Evolutionary conservation across 1,139 yeast species (phyloP).

Genomic region (Protomyces lactucae-debilis): DNA sequence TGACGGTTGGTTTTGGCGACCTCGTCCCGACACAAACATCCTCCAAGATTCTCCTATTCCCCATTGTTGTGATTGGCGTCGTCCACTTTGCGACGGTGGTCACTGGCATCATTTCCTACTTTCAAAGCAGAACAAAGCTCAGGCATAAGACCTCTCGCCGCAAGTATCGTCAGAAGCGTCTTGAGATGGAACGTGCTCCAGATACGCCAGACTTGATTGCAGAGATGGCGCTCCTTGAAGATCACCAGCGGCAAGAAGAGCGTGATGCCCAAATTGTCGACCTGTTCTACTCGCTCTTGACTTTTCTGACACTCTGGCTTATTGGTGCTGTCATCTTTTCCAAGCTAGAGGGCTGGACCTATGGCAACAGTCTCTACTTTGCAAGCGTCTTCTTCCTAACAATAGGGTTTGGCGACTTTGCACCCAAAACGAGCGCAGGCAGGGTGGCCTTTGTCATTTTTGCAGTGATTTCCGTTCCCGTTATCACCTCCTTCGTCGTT

Average conservation of each 20-base stretch:
- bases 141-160: background rate
- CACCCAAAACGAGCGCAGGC: conserved; percentile 61
- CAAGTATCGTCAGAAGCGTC: background rate
- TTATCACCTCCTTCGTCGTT: conserved; percentile 53
- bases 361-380: conserved; percentile 65
- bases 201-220: conserved; percentile 2
- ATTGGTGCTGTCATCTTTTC: conserved; percentile 64
- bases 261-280: conserved; percentile 1
- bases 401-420: conserved; percentile 77
- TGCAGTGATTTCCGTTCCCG: conserved; percentile 77
- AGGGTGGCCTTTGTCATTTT: conserved; percentile 68
- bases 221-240: conserved; percentile 7
- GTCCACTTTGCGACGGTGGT: conserved; percentile 8
- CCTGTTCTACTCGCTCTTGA: conserved; percentile 29
- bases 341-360: conserved; percentile 59
- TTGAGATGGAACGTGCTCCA: background rate
- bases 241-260: conserved; percentile 3
- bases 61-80: conserved; percentile 23
- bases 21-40: conserved; percentile 13
- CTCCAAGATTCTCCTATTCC: conserved; percentile 15
- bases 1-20: conserved; percentile 25
- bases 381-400: conserved; percentile 70
- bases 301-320: conserved; percentile 61
- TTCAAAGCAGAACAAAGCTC: background rate
- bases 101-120: conserved; percentile 9